These are phyloP conservation scores for Nannochloropsis gaditana DNA, from an alignment of 108 stramenopile species.

Conservation along the genomic window DNA sequence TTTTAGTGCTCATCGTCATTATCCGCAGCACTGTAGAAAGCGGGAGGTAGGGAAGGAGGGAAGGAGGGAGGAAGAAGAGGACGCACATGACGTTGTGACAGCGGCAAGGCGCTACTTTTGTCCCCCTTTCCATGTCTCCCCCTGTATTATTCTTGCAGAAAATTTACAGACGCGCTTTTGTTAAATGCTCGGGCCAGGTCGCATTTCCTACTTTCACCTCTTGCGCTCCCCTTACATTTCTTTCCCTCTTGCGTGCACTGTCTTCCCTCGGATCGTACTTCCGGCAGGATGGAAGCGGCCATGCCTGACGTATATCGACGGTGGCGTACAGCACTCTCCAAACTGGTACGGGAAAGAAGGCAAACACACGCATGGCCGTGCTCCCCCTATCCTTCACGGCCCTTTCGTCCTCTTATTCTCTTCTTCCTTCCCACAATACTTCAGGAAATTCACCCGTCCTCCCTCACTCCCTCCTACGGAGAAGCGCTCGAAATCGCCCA, in stretches of 20 bases:
- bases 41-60: neutral
- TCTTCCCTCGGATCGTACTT: neutral
- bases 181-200: too few relatives aligned
- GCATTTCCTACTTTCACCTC: too few relatives aligned
- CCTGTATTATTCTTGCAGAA: too few relatives aligned
- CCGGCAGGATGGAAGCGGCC: neutral
- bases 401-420: neutral
- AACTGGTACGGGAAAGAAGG: neutral
- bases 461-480: neutral
- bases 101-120: too few relatives aligned
- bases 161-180: too few relatives aligned
- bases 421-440: neutral
- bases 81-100: too few relatives aligned
- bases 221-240: too few relatives aligned
- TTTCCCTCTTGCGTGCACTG: neutral
- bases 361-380: neutral
- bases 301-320: constrained; percentile 11
- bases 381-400: neutral
- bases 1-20: neutral
- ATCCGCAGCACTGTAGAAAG: constrained; percentile 5
- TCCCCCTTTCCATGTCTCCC: too few relatives aligned
- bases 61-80: neutral
- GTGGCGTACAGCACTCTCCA: neutral
- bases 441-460: neutral
- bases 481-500: neutral